Conservation (phyloP, 441 rosid genomes). For the Melastoma candidum region DNA sequence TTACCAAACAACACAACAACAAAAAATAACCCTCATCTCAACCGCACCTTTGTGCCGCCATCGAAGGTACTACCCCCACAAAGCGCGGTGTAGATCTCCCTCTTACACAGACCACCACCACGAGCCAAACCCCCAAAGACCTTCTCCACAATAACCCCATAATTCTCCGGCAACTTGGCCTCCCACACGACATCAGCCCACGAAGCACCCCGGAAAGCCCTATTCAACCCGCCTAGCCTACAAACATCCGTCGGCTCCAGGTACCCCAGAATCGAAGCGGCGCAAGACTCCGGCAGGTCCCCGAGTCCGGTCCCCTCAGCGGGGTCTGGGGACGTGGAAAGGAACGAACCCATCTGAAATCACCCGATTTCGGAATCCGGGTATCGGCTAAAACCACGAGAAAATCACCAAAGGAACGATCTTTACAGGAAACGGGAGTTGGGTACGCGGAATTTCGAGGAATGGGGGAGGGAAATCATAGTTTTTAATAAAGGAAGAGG, state of each 20-base stretch:
- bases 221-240: constrained; percentile 39
- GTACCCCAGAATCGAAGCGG: constrained; percentile 46
- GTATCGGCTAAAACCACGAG: too few relatives aligned
- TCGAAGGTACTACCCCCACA: constrained; percentile 49
- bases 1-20: background rate
- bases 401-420: too few relatives aligned
- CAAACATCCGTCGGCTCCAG: constrained; percentile 74
- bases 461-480: too few relatives aligned
- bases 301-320: constrained; percentile 36
- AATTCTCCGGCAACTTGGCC: constrained; percentile 51
- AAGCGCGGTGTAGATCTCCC: constrained; percentile 60
- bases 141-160: constrained; percentile 26
- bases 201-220: constrained; percentile 60
- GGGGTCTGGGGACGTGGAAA: constrained; percentile 12
- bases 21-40: background rate
- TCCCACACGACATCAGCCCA: constrained; percentile 70
- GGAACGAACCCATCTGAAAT: constrained; percentile 10
- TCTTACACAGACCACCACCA: constrained; percentile 34
- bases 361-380: too few relatives aligned
- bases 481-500: too few relatives aligned
- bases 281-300: constrained; percentile 78
- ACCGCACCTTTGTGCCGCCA: constrained; percentile 21
- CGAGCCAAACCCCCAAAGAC: constrained; percentile 27
- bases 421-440: too few relatives aligned
- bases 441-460: too few relatives aligned